Evolutionary conservation across 2,329 filamentous ascomycete species (phyloP).

Genomic region (Teratosphaeria destructans): DNA sequence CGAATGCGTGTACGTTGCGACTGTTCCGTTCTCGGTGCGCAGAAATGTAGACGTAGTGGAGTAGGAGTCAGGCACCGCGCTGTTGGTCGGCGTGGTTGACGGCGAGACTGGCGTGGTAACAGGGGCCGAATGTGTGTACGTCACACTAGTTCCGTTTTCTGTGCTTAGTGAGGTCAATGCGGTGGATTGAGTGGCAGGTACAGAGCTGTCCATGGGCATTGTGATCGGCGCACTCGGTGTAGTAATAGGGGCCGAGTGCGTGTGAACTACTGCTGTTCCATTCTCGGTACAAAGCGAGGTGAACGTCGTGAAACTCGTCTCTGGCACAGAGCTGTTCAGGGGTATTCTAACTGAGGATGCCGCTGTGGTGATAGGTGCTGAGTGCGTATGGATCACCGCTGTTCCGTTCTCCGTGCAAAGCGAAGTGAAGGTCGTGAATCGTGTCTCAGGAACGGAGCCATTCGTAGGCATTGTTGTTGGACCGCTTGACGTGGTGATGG

Average conservation of each 20-base stretch:
- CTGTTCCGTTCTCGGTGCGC: conserved; percentile 1
- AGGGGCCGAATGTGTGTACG: background rate
- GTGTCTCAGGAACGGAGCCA: background rate
- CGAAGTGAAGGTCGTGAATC: conserved; percentile 1
- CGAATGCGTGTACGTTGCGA: conserved; percentile 1
- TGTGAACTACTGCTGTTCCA: background rate
- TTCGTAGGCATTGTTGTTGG: background rate
- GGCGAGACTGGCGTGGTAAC: background rate
- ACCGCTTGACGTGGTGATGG: background rate
- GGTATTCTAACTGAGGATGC: background rate
- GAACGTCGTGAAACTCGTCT: background rate
- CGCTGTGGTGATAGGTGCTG: background rate
- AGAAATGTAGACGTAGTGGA: conserved; percentile 1
- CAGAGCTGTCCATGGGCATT: background rate
- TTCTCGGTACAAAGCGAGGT: background rate
- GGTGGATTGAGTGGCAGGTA: background rate
- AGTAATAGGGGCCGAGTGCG: conserved; percentile 1
- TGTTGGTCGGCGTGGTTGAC: background rate
- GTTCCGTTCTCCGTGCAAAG: background rate
- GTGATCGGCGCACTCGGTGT: background rate
- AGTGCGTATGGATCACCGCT: background rate
- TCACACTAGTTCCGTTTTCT: background rate
- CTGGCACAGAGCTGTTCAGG: background rate
- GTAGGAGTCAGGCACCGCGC: background rate
- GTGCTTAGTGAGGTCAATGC: background rate